Evolutionary conservation across 1,139 yeast species (phyloP).

Genomic region (Debaryomyces coudertii): DNA sequence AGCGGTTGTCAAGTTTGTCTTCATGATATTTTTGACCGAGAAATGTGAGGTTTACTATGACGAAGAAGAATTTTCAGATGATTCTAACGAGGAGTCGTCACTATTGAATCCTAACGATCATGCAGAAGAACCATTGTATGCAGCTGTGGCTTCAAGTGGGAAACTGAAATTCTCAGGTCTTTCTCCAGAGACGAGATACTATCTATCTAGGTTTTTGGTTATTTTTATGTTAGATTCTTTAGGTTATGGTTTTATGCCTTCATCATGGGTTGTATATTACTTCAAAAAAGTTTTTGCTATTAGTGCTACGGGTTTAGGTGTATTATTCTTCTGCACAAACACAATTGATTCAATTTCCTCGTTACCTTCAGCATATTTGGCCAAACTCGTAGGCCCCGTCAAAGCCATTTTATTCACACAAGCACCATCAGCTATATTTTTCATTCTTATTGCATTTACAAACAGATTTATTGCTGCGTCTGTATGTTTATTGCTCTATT

Average conservation of each 20-base stretch:
- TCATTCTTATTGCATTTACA: slow-evolving; percentile 36
- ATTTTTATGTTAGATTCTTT: slow-evolving; percentile 78
- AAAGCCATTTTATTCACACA: slow-evolving; percentile 77
- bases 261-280: slow-evolving; percentile 86
- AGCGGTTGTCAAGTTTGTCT: slow-evolving; percentile 56
- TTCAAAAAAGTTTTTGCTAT: slow-evolving; percentile 49
- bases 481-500: slow-evolving; percentile 56
- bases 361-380: slow-evolving; percentile 70
- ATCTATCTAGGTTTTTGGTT: slow-evolving; percentile 44
- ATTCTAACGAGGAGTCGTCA: slow-evolving; percentile 11
- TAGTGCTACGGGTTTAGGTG: slow-evolving; percentile 49
- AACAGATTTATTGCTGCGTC: slow-evolving; percentile 37
- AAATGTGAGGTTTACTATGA: slow-evolving; percentile 50
- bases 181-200: slow-evolving; percentile 34
- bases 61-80: slow-evolving; percentile 12
- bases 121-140: background rate
- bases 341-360: slow-evolving; percentile 63
- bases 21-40: slow-evolving; percentile 57
- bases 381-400: slow-evolving; percentile 75
- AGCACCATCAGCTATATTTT: slow-evolving; percentile 72
- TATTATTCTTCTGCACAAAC: slow-evolving; percentile 63
- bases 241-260: slow-evolving; percentile 86
- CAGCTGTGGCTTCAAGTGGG: background rate
- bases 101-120: slow-evolving; percentile 8
- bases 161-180: slow-evolving; percentile 19